These are phyloP conservation scores for Lenwebbia sp. DNA, from an alignment of 345 rosid species.

Conservation along the genomic window DNA sequence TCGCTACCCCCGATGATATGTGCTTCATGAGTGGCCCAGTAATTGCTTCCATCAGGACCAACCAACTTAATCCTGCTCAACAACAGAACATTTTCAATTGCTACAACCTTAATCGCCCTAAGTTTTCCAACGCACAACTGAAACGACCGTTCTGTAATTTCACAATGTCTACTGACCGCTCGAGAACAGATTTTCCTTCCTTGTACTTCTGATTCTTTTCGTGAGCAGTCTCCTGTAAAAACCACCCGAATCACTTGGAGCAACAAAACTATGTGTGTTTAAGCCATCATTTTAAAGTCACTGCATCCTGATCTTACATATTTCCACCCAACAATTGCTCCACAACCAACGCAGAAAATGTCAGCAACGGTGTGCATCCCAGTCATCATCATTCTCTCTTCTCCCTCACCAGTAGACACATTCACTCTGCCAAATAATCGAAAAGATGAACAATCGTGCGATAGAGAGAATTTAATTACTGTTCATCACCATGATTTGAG, in stretches of 20 bases:
- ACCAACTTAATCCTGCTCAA: constrained; percentile 72
- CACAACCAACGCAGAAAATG: constrained; percentile 91
- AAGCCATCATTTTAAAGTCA: neutral
- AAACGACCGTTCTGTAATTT: neutral
- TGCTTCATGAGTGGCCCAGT: constrained; percentile 60
- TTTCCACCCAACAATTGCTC: constrained; percentile 96
- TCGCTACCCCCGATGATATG: constrained; percentile 78
- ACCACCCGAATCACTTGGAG: constrained; percentile 11
- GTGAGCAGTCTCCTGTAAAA: constrained; percentile 79
- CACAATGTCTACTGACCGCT: constrained; percentile 44
- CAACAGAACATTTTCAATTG: constrained; percentile 10
- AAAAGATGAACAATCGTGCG: neutral
- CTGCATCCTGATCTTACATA: constrained; percentile 48
- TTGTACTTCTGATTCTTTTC: constrained; percentile 92
- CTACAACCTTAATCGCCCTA: neutral
- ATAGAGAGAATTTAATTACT: neutral
- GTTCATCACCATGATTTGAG: neutral
- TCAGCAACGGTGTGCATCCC: constrained; percentile 89
- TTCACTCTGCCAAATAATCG: constrained; percentile 53
- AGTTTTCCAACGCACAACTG: neutral
- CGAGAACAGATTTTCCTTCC: constrained; percentile 67
- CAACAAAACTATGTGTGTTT: neutral
- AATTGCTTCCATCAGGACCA: constrained; percentile 87
- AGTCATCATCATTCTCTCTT: constrained; percentile 82
- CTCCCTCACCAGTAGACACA: constrained; percentile 53